Base-by-base conservation (phyloP, 1,284 basidiomycete species). In the Exobasidium cylindrosporum region DNA sequence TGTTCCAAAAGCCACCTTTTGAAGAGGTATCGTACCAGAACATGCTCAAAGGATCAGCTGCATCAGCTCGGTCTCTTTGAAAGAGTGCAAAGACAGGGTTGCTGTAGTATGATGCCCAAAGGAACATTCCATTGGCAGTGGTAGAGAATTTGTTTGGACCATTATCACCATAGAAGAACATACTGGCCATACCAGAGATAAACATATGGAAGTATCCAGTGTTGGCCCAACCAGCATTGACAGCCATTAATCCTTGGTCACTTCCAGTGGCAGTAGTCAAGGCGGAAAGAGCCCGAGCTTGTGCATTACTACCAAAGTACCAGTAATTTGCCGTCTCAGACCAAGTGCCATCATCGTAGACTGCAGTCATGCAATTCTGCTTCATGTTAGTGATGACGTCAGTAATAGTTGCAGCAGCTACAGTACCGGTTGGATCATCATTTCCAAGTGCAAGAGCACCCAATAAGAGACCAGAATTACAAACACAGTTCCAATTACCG, bases 401-500 rank as follows among this genome's bases (percentile, higher is more conserved):
- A 44, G 82, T 81, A 47, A 97, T 83, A 58, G 75, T 73, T 63
- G 85, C 82, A 66, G 84, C 76, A 0, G 94, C 90, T 43, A 83
- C 83, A 14, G 14, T 47, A 47, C 88, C 88, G 1, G 89, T 88
- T 13, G 85, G 86, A 76, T 97, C 94, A 61, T 94, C 90, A 62
- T 86, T 87, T 32, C 60, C 72, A 74, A 99, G 92, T 49, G 95
- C 93, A 50, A 99, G 87, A 0, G 96, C 86, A 58, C 86, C 96
- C 75, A 97, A 81, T 26, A 90, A 90, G 69, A 98, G 83, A 65
- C 95, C 95, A 61, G 87, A 87, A 81, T 97, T 98, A 84, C 89
- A 92, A 66, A 97, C 91, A 78, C 95, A 97, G 82, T 97, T 97
- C 94, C 94, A 97, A 84, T 97, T 97, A 47, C 95, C 84, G 73